Base-by-base conservation (phyloP, 2,329 filamentous ascomycete species). In the Verticillium nonalfalfae region DNA sequence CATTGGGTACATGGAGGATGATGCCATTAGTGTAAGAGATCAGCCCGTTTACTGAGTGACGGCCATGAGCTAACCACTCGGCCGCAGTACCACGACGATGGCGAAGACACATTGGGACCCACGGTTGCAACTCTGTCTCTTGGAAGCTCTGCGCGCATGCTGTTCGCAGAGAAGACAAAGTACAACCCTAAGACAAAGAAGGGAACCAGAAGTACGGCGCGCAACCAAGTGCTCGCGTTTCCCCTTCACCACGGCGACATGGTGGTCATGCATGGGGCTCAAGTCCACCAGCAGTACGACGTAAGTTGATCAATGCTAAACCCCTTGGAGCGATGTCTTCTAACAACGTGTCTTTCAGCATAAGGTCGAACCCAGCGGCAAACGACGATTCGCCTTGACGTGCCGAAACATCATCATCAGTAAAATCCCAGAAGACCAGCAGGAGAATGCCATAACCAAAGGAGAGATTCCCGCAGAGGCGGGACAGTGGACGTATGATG, bases 81-180 rank as follows among this genome's bases (percentile, higher is more conserved):
- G 11, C 5, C 18, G n/a, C 45, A 85, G 76, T 87, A 82, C 66
- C 87, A 90, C 62, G 86, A 90, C 61, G 88, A 90, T 65, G 87
- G 87, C 4, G 87, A 90, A 67, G 74, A 73, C 10, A 83, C 85
- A 3, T 75, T 90, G 0, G 86, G 86, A 0, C 83, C 85, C 0
- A 85, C 82, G 0, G 85, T 90, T 7, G 84, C 85, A 0, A 87
- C 86, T 0, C 73, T 87, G 7, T 86, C 84, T 1, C 75, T 89
- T 0, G 87, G 87, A 1, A 81, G 79, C 0, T 79, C 81, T 0
- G 82, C 85, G 0, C 74, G 73, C 0, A 90, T 90, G 86, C 71
- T 72, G 3, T 79, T 88, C 66, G 76, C 83, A 1, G 78, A 83
- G 59, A 89, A 89, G 71, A 66, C 67, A 7, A 74, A 70, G 15